Base-by-base conservation (phyloP, 768 basidiomycete genomes). In the Auricularia cornea region DNA sequence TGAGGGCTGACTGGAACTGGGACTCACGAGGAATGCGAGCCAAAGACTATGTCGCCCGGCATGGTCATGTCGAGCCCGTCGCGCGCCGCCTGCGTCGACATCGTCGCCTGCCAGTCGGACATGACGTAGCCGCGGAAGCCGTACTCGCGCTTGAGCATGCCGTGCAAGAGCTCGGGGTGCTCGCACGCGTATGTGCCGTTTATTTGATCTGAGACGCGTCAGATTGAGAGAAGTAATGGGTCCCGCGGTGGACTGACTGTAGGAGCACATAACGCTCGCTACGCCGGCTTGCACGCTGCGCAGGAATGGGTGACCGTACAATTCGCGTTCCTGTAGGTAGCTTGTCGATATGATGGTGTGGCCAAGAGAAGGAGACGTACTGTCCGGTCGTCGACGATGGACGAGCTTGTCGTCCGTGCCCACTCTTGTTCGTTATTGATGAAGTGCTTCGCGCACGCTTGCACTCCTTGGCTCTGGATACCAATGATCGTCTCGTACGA, bases 391-490 rank as follows among this genome's bases (percentile, higher is more conserved):
- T 92, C 88, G 3, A 94, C 83, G 65, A 90, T 83, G 0, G 88
- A 89, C 66, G 70, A 14, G 69, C 74, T 20, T 67, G 73, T 64
- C 70, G 63, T 32, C 14, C 32, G 20, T 8, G 57, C 30, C 59
- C 67, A 67, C 67, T 81, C 80, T 66, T 79, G 78, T 61, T 80
- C 78, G 65, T 76, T 76, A 35, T 68, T 73, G 57, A 56, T 48
- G 38, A 66, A 83, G 72, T 94, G 92, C 73, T 94, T 94, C 12
- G 91, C 91, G 64, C 88, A 91, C 0, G 92, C 91, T 70, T 92
- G 90, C 0, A 94, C 89, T 41, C 94, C 94, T 8, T 75, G 81
- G 26, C 76, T 69, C 70, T 97, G 94, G 76, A 95, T 74, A 6
- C 94, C 94, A 18, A 90, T 75, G 60, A 95, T 83, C 0, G 92